Evolutionary conservation across 345 rosid genomes (phyloP), one percentile per base, ranked within the genome.

Genomic region (Psidium friedrichsthalianum): DNA sequence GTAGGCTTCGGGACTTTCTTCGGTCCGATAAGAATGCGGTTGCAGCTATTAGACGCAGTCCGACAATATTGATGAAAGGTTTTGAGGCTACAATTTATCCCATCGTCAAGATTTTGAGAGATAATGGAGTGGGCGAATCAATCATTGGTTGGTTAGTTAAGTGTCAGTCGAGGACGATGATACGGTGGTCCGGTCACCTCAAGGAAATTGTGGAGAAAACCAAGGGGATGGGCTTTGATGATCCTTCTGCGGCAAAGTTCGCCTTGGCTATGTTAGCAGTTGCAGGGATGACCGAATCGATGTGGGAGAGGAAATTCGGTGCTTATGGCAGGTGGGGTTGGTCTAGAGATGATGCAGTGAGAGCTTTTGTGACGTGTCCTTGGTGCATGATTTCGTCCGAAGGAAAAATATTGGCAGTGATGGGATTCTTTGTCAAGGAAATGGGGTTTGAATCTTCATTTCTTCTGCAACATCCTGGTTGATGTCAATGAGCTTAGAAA

Each of bases 301-400:
- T 57, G 2, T 85, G 90, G 92, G 84, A 82, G 55, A 85, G 42
- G 84, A 89, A 85, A 32, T 5, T 85, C 5, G 42, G 78, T 18
- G 29, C 64, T 54, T 86, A 61, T 53, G 11, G 53, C 49, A 56
- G 44, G 49, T 87, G 88, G 85, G 86, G 86, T 82, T 86, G 51
- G 88, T 87, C 87, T 32, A 61, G 76, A 82, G 86, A 88, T n/a
- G 88, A 87, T 84, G 11, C 82, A 1, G 11, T 29, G 5, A 6
- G 3, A 54, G 90, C 90, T 5, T 90, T 91, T 84, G 6, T 14
- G 36, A 88, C 49, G 76, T 14, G n/a, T 69, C 88, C 92, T 22
- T 11, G 32, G 54, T 86, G 74, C 49, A 86, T 92, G 87, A 18
- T 13, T 9, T 3, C 25, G 6, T 92, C 91, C 5, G 87, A 85